These are phyloP conservation scores for Pontederia crassipes DNA, from an alignment of 176 grass and related monocot genomes.

Conservation along the genomic window DNA sequence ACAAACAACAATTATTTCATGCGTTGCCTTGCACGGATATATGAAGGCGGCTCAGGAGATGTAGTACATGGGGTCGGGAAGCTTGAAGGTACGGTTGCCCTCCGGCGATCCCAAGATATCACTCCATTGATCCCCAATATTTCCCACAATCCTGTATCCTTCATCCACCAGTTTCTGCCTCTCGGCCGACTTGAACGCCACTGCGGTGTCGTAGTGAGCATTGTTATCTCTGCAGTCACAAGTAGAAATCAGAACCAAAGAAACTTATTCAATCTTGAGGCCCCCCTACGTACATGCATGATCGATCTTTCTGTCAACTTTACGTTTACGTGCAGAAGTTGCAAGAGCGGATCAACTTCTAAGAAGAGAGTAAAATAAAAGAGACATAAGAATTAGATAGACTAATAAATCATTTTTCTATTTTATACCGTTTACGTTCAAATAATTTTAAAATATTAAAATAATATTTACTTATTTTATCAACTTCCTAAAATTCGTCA, in stretches of 20 bases:
- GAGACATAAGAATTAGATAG: no score
- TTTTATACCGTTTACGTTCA: no score
- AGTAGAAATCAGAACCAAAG: not conserved
- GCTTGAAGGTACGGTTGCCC: conserved; percentile 25
- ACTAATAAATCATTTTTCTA: no score
- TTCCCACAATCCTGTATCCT: conserved; percentile 20
- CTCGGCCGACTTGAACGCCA: conserved; percentile 8
- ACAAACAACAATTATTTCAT: no score
- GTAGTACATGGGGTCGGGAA: conserved; percentile 24
- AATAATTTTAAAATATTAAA: no score
- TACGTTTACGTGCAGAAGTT: no score
- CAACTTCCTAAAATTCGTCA: no score
- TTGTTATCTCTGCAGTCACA: not conserved
- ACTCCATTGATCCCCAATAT: conserved; percentile 28
- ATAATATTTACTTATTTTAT: no score
- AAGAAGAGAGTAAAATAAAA: no score
- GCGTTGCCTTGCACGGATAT: not conserved
- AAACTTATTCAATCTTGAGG: not conserved
- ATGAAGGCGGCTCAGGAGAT: not conserved
- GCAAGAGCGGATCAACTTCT: no score
- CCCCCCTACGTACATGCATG: no score
- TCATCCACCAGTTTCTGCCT: conserved; percentile 9
- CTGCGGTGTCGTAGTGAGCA: not conserved
- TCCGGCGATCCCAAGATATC: conserved; percentile 19
- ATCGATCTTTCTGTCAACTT: no score